Evolutionary conservation across 2,329 filamentous ascomycete species (phyloP), one percentile per base, ranked within the genome.

Genomic region (Thielaviopsis euricoi): DNA sequence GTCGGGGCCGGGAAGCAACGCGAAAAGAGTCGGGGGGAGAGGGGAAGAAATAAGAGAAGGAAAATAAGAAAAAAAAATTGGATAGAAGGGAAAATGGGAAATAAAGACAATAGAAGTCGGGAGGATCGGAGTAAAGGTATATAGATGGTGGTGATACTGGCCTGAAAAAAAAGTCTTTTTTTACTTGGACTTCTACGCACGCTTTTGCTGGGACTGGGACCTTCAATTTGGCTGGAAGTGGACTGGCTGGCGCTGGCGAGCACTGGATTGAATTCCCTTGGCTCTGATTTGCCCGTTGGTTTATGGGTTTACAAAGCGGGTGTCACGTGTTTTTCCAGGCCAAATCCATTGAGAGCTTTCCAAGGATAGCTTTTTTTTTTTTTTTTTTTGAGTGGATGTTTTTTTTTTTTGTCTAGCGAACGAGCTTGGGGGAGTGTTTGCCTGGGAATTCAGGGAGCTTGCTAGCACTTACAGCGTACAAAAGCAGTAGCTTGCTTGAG

Each of bases 281-380:
- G 21, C 43, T 22, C 50, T 59, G 58, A 56, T 59, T 59, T 49
- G 58, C 29, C 26, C 21, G 40, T 19, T 23, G 29, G n/a, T n/a
- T 43, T 43, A 7, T 43, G 37, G 13, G 17, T 43, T 12, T 17
- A 15, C 5, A 26, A 15, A 19, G 21, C 7, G 10, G 10, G 13
- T 26, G 29, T 59, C 58, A 59, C 58, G 58, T 59, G 58, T 26
- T 53, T 53, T 53, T 37, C 9, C 52, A 52, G 51, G 19, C 9
- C 12, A 56, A 51, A 51, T 17, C 23, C 12, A 6, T 33, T 33
- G 7, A 33, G 29, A 33, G 29, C 29, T 33, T 6, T 33, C n/a
- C n/a, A n/a, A n/a, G n/a, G n/a, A n/a, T n/a, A n/a, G n/a, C n/a
- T 6, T 33, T 33, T 33, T 33, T 33, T 33, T 10, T 33, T 33